phyloP scores from a whole-genome alignment of 2,329 filamentous ascomycete genomes.

The Pestalotiopsis sp. region DNA sequence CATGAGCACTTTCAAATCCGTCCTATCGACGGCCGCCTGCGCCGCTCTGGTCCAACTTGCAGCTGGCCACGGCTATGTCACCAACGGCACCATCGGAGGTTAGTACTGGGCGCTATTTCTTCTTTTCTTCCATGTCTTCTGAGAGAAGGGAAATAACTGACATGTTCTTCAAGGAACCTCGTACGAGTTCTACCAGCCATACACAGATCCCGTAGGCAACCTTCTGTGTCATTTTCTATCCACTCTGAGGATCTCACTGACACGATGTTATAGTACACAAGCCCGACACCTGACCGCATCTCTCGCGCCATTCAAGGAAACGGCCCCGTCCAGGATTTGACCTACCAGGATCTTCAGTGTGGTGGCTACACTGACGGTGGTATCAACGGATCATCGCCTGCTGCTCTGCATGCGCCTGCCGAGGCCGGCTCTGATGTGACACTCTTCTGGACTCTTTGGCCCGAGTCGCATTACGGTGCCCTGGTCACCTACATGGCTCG shows the following conservation, averaged over 20 bases:
- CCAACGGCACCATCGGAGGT: slow-evolving; percentile 43
- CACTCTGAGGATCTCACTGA: neutral
- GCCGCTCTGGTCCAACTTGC: slow-evolving; percentile 33
- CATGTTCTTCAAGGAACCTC: slow-evolving; percentile 36
- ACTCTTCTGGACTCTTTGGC: slow-evolving; percentile 57
- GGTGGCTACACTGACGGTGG: slow-evolving; percentile 53
- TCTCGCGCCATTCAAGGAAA: slow-evolving; percentile 61
- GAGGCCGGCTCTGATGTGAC: slow-evolving; percentile 56
- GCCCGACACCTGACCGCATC: slow-evolving; percentile 46
- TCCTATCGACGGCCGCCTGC: slow-evolving; percentile 20
- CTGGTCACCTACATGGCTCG: slow-evolving; percentile 62
- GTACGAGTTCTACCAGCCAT: slow-evolving; percentile 42
- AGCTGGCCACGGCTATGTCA: slow-evolving; percentile 52
- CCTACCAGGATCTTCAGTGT: slow-evolving; percentile 57
- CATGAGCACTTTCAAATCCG: slow-evolving; percentile 31
- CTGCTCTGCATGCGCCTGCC: slow-evolving; percentile 54
- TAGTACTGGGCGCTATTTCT: slow-evolving; percentile 30
- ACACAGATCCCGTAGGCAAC: slow-evolving; percentile 36
- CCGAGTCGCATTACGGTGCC: slow-evolving; percentile 54
- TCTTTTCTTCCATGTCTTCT: no score
- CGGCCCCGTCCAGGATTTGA: slow-evolving; percentile 58
- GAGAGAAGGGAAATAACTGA: neutral
- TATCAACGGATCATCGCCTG: slow-evolving; percentile 50
- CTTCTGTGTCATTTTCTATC: neutral
- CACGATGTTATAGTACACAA: slow-evolving; percentile 18